Evolutionary conservation across 116 monocot genomes (phyloP), one percentile per base, ranked within the genome.

Genomic region (Posidonia oceanica): DNA sequence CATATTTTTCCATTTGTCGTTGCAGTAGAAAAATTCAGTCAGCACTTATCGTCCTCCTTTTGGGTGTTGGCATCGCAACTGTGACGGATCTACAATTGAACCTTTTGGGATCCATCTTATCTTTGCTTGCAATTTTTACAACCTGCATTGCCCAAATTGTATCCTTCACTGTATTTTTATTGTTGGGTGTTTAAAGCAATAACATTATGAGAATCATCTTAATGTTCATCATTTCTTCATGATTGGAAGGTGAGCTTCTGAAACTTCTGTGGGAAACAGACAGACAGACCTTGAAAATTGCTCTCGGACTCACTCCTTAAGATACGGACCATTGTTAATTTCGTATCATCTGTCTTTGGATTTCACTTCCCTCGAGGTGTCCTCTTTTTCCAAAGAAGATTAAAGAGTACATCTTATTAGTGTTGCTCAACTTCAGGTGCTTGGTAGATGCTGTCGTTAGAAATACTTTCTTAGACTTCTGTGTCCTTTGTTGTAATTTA

Each of bases 61-160:
- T 91, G 58, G 95, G 95, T 75, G 95, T 95, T 72, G 91, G 88
- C 44, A 84, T 95, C 70, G 95, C 95, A 59, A 91, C 94, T 63
- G 83, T 94, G 62, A 94, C 94, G 29, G 94, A 94, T 85, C 82
- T 94, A 53, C 90, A 94, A 68, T 85, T 95, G 53, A 95, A 95
- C 81, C 57, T 76, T 55, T 73, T 91, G 63, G 95, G 95, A 44
- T 88, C 88, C 59, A 55, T 88, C 15, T 71, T 95, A 59, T 88
- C 95, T 73, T 64, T 82, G 22, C 81, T 95, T 23, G 95, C 95
- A 68, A 69, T 95, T 71, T 14, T 95, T 69, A 91, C 95, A 71
- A 95, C 95, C 39, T 95, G 95, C 67, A 75, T 95, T 66, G 86
- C 88, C 41, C 95, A 95, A 81, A 95, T 95, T 78, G 95, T 95